Evolutionary conservation across 192 early-diverging fungal genomes (phyloP).

Genomic region (Fimicolochytrium jonesii): DNA sequence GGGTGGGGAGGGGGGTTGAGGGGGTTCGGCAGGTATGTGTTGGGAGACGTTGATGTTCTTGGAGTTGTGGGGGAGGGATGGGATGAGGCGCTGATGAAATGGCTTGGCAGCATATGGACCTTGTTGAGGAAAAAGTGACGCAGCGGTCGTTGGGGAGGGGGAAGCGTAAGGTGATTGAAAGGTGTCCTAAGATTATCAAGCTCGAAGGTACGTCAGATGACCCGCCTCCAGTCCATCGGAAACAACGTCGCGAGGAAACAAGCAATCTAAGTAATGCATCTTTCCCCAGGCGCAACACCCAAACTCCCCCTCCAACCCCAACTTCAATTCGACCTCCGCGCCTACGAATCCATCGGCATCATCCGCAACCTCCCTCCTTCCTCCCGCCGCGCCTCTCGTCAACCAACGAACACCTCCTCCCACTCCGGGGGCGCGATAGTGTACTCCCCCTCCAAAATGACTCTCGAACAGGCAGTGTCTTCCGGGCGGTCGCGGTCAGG

Average conservation of each 20-base stretch:
- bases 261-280: neutral
- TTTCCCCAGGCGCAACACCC: neutral
- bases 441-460: constrained; percentile 9
- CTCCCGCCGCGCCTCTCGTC: constrained; percentile 2
- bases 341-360: constrained; percentile 8
- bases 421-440: neutral
- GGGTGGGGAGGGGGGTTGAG: neutral
- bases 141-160: constrained; percentile 3
- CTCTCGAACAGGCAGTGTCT: constrained; percentile 4
- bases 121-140: constrained; percentile 5
- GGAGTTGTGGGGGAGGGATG: too few species aligned
- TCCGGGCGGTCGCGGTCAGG: neutral
- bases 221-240: neutral
- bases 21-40: constrained; percentile 1
- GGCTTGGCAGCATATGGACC: neutral
- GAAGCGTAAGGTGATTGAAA: constrained; percentile 11
- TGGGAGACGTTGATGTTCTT: too few species aligned
- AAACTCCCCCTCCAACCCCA: constrained; percentile 15
- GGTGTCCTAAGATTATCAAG: constrained; percentile 26
- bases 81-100: too few species aligned
- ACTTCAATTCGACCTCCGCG: constrained; percentile 11
- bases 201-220: constrained; percentile 7
- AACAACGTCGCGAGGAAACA: neutral
- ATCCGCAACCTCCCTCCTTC: constrained; percentile 2
- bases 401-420: too few species aligned